Conservation (phyloP, 345 rosid species). For the Boechera divaricarpa region DNA sequence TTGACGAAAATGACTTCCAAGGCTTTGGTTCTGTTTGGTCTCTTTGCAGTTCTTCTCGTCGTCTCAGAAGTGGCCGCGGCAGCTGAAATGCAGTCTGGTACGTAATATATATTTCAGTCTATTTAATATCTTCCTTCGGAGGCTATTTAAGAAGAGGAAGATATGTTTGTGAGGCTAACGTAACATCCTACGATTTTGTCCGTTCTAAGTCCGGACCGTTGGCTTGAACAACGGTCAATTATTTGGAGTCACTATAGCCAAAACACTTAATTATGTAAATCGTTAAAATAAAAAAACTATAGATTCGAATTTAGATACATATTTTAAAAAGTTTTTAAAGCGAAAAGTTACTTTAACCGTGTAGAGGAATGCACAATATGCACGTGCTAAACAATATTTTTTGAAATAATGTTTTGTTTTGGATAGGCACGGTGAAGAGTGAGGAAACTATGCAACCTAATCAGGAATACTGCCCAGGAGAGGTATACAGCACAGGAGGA, state of each 20-base stretch:
- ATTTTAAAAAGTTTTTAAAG: too few species aligned
- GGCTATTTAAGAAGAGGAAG: neutral
- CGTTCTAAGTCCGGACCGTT: neutral
- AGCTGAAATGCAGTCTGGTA: neutral
- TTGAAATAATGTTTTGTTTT: neutral
- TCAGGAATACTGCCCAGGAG: neutral
- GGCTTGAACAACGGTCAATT: neutral
- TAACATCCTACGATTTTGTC: neutral
- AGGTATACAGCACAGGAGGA: neutral
- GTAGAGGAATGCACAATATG: neutral
- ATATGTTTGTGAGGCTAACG: neutral
- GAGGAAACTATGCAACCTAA: neutral
- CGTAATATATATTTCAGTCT: neutral
- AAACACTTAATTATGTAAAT: neutral
- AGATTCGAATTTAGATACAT: too few species aligned
- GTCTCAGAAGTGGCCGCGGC: slow-evolving; percentile 17
- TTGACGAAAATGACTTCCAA: too few species aligned
- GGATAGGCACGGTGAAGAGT: neutral
- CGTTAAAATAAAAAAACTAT: too few species aligned
- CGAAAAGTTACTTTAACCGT: too few species aligned
- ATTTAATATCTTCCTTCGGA: neutral
- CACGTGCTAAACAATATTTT: neutral
- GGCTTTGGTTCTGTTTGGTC: too few species aligned
- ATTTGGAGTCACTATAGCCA: neutral
- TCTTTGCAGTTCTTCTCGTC: slow-evolving; percentile 11